These are phyloP conservation scores for Ophiostoma sp. DNA, from an alignment of 2,329 filamentous ascomycete genomes.

Conservation along the genomic window DNA sequence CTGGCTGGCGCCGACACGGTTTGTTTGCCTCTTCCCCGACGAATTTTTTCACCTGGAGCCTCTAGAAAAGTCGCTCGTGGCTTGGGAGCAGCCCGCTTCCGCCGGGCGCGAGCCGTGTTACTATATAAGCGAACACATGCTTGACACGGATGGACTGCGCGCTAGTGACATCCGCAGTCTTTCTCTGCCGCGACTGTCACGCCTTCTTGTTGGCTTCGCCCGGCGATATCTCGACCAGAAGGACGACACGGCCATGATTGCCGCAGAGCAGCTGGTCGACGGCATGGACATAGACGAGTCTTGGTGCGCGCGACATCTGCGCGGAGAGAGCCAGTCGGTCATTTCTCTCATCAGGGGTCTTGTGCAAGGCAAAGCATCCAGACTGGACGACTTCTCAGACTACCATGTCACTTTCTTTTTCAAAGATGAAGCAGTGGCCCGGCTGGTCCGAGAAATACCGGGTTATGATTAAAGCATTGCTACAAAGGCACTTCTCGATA, in stretches of 20 bases:
- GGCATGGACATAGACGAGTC: slow-evolving; percentile 2
- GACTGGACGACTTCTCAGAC: slow-evolving; percentile 1
- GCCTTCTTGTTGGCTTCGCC: not conserved
- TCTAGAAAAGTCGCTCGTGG: not conserved
- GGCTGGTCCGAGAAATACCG: too few relatives aligned
- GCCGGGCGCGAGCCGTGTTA: too few relatives aligned
- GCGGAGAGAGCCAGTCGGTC: not conserved
- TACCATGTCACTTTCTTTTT: not conserved
- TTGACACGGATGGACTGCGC: not conserved
- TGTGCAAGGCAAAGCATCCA: not conserved
- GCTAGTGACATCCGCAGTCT: not conserved
- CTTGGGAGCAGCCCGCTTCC: not conserved
- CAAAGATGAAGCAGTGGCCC: not conserved
- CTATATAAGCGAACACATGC: not conserved
- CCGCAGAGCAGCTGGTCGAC: slow-evolving; percentile 10
- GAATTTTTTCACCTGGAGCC: not conserved
- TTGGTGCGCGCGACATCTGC: not conserved
- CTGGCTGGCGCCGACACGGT: not conserved
- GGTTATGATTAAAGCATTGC: too few relatives aligned
- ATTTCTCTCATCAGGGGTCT: not conserved
- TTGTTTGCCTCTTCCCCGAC: not conserved
- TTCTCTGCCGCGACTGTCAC: not conserved
- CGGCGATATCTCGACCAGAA: not conserved
- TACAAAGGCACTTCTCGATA: too few relatives aligned
- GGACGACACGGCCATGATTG: slow-evolving; percentile 6